Evolutionary conservation across 805 yeast genomes (phyloP), one percentile per base, ranked within the genome.

Genomic region (Ogataea minuta): DNA sequence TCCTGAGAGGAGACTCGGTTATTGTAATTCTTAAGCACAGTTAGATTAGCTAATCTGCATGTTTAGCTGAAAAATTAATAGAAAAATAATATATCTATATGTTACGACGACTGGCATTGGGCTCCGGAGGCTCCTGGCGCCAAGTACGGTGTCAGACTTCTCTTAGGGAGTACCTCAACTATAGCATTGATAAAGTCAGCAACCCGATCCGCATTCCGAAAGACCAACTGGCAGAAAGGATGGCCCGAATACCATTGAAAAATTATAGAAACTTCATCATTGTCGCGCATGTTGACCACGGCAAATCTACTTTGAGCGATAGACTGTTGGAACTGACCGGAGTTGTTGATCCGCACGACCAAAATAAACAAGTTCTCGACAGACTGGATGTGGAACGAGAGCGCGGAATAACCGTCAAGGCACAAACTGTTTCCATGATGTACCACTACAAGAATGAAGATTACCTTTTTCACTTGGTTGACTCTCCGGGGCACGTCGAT

Each of bases 401-500:
- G 63, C 69, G 99, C 53, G 99, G 99, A 2, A 91, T 91, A 53
- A 91, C 99, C 0, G 93, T 91, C 39, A 91, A 91, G 62, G 98
- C 98, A 0, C 98, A 93, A 57, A 93, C 98, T 0, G 91, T 96
- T 53, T 75, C 96, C 0, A 93, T 91, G 97, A 72, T 93, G 44
- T 89, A 89, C 60, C 71, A 72, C 24, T 70, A 78, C 48, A 68
- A 77, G 7, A 77, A 78, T 2, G 67, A 77, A 51, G 96, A 91
- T 51, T 93, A 87, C 57, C 62, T 93, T 39, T 66, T 91, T 31
- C 96, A 91, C 67, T 67, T 91, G 31, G 96, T 93, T 31, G 99
- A 91, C 61, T 91, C 98, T 0, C 99, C 99, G 0, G 99, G 99
- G 0, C 99, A 91, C 60, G 98, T 93, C 23, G 99, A 91, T 61